Base-by-base conservation (phyloP, 1,284 basidiomycete species). In the Inonotus hispidus region DNA sequence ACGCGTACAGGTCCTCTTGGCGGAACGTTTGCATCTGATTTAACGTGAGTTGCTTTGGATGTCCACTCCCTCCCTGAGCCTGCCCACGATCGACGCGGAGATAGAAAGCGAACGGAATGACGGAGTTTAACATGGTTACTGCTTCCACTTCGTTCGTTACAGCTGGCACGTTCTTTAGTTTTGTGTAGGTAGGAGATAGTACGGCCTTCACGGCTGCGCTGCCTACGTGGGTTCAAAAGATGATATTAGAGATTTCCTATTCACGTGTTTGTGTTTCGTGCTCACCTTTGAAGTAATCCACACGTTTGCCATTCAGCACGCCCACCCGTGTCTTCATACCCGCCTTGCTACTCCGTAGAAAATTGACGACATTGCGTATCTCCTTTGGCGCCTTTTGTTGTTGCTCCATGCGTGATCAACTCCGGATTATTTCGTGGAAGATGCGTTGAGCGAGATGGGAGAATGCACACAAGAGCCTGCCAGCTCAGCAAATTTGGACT, bases 221-320 rank as follows among this genome's bases (percentile, higher is more conserved):
- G 71, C 95, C 95, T 95, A 58, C 56, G 59, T 57, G 62, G 61
- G 53, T 23, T 45, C 19, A 58, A 27, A 46, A 53, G 56, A 41
- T 43, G 37, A 39, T 7, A 47, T 45, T 57, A 41, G n/a, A 37
- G 59, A 58, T 58, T 46, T 46, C 2, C 41, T n/a, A 43, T 47
- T 1, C 21, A 14, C 0, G 21, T 49, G 50, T 46, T 54, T 43
- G 60, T 27, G 35, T 13, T 56, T 29, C 43, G 32, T 3, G 77
- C 82, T 67, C 66, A 92, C 94, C 96, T 80, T 96, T 98, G 80
- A 99, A 99, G 77, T 98, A 98, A 74, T 98, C 96, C 60, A 95
- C 81, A 53, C 96, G 88, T 74, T 97, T 98, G 41, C 96, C 97
- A 68, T 93, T 93, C 70, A 98, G 77, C 6, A 95, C 88, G 41